These are phyloP conservation scores for Kalanchoe fedtschenkoi DNA, from an alignment of 164 flowering plant genomes.

Conservation along the genomic window DNA sequence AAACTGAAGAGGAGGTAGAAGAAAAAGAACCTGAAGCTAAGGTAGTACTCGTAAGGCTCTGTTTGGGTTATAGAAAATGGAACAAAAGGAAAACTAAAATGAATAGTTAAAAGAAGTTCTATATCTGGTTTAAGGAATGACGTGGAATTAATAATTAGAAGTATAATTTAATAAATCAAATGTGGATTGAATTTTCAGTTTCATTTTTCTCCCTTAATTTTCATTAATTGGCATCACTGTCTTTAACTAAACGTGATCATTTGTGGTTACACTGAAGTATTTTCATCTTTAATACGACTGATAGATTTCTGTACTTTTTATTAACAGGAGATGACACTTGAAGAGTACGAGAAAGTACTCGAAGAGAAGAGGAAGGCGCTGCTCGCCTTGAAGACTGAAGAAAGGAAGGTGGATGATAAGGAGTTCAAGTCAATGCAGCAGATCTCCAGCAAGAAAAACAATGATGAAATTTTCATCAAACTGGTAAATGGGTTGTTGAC, in stretches of 20 bases:
- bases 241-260: not conserved
- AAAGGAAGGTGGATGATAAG: conserved; percentile 69
- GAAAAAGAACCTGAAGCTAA: conserved; percentile 12
- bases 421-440: conserved; percentile 68
- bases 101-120: too few species aligned
- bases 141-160: too few species aligned
- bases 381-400: conserved; percentile 49
- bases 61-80: too few species aligned
- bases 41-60: not conserved
- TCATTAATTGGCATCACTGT: too few species aligned
- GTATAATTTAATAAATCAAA: too few species aligned
- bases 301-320: not conserved
- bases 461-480: conserved; percentile 62
- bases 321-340: conserved; percentile 77
- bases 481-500: conserved; percentile 32
- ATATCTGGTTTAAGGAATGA: too few species aligned
- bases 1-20: conserved; percentile 1
- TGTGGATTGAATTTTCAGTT: too few species aligned
- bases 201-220: too few species aligned
- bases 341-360: conserved; percentile 70
- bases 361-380: conserved; percentile 86
- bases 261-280: too few species aligned
- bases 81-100: too few species aligned
- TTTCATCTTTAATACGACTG: too few species aligned
- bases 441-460: conserved; percentile 63